Evolutionary conservation across 2,329 filamentous ascomycete species (phyloP).

Genomic region (Cladobotryum mycophilum): DNA sequence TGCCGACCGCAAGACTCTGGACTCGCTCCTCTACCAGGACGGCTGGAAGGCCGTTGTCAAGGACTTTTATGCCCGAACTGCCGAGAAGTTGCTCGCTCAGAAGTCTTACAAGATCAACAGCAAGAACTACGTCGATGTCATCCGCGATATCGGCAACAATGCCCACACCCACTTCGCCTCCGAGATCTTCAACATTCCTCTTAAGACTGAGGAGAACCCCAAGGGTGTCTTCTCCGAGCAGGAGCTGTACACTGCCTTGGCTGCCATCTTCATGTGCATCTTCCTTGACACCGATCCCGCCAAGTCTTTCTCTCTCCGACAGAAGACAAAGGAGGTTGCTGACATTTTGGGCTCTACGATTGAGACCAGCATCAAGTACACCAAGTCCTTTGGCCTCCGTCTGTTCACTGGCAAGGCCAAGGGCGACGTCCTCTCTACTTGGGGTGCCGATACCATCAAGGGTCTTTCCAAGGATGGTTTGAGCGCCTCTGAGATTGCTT

Average conservation of each 20-base stretch:
- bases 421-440: slow-evolving; percentile 51
- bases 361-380: slow-evolving; percentile 58
- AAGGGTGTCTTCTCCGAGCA: slow-evolving; percentile 51
- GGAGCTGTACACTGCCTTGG: slow-evolving; percentile 55
- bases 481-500: slow-evolving; percentile 59
- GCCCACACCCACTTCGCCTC: slow-evolving; percentile 59
- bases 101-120: slow-evolving; percentile 57
- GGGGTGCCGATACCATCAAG: slow-evolving; percentile 61
- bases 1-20: slow-evolving; percentile 41
- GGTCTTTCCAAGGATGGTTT: slow-evolving; percentile 58
- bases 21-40: slow-evolving; percentile 52
- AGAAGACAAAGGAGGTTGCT: slow-evolving; percentile 51
- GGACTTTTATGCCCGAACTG: slow-evolving; percentile 59
- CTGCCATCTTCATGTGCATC: slow-evolving; percentile 58
- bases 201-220: slow-evolving; percentile 56
- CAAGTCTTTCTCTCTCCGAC: slow-evolving; percentile 59
- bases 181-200: slow-evolving; percentile 56
- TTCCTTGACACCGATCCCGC: slow-evolving; percentile 61
- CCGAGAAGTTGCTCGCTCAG: slow-evolving; percentile 53
- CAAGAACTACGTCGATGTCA: slow-evolving; percentile 59
- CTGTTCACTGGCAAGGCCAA: slow-evolving; percentile 47
- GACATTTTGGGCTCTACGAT: slow-evolving; percentile 55
- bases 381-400: slow-evolving; percentile 30
- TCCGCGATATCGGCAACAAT: slow-evolving; percentile 64
- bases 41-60: slow-evolving; percentile 59